Evolutionary conservation across 1,139 yeast genomes (phyloP), one percentile per base, ranked within the genome.

Genomic region (Trichomonascaceae sp.): DNA sequence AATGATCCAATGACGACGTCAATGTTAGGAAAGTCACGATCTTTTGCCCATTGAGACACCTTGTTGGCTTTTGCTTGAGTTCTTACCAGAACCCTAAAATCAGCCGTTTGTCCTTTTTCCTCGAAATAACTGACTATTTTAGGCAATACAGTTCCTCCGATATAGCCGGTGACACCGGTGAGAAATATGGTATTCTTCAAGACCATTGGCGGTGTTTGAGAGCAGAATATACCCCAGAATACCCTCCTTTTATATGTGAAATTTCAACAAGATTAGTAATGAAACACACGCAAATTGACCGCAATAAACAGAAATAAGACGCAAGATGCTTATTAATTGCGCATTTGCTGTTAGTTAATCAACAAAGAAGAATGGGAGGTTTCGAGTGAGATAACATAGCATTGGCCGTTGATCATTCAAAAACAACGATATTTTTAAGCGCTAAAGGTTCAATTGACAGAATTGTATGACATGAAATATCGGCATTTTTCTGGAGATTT

Each of bases 91-190:
- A 68, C 72, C 22, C 64, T 55, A 24, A 50, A 36, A 12, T 66
- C 61, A 2, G 51, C 43, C 5, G 69, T 58, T 2, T 62, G 61
- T 41, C 60, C 62, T n/a, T 60, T 59, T 13, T 57, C 49, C 9
- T 58, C 48, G 50, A 65, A 57, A 13, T 41, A 47, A 15, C 51
- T 48, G 24, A 71, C 57, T 15, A 70, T 53, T 55, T 67, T 65
- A 56, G 67, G 61, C 47, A 73, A 60, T 17, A 67, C 65, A 54
- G 68, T 68, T 27, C 74, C 74, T 4, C 73, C 77, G 47, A 70
- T 66, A 56, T 66, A 72, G 2, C 76, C 74, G 5, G 75, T 71
- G 19, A 70, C 74, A 15, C 76, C 76, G 3, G 73, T 58, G 41
- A 59, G 41, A 45, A 62, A 60, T 1, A 61, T 50, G 9, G 44